Conservation (phyloP, 2,329 filamentous ascomycete genomes). For the Penicillium sp. region DNA sequence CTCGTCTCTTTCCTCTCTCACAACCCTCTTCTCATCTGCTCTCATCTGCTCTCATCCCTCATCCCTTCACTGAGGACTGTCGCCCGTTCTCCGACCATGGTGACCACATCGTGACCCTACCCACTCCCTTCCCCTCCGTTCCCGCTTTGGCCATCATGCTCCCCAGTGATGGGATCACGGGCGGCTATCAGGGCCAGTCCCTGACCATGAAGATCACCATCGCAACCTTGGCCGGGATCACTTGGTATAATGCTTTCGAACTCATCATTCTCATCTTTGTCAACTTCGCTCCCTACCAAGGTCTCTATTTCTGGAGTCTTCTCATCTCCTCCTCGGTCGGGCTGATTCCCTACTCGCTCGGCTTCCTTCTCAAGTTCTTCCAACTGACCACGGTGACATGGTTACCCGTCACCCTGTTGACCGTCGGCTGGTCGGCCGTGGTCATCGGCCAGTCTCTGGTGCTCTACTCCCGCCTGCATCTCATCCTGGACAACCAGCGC, state of each 20-base stretch:
- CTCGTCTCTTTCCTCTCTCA: background rate
- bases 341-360: constrained; percentile 42
- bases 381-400: constrained; percentile 29
- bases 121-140: constrained; percentile 2
- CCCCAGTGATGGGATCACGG: constrained; percentile 35
- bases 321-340: constrained; percentile 41
- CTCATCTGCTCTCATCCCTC: background rate
- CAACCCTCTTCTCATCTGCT: background rate
- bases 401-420: constrained; percentile 40
- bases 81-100: constrained; percentile 1
- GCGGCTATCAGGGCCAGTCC: constrained; percentile 30
- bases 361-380: constrained; percentile 46
- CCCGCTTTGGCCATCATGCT: constrained; percentile 21
- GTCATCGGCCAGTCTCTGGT: constrained; percentile 46
- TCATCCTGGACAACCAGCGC: constrained; percentile 38
- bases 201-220: constrained; percentile 40
- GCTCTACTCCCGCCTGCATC: constrained; percentile 46
- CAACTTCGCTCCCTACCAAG: constrained; percentile 42
- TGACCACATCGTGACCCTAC: constrained; percentile 1
- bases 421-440: constrained; percentile 44
- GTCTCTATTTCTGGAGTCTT: constrained; percentile 48
- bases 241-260: constrained; percentile 48
- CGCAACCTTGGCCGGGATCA: constrained; percentile 42
- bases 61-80: constrained; percentile 2
- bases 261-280: constrained; percentile 45